A percentile compares a stretch with the other conserved stretches of the same genome.
Conservation (phyloP, 1,139 yeast species). For the Yamadazyma spencermartinsiae region DNA sequence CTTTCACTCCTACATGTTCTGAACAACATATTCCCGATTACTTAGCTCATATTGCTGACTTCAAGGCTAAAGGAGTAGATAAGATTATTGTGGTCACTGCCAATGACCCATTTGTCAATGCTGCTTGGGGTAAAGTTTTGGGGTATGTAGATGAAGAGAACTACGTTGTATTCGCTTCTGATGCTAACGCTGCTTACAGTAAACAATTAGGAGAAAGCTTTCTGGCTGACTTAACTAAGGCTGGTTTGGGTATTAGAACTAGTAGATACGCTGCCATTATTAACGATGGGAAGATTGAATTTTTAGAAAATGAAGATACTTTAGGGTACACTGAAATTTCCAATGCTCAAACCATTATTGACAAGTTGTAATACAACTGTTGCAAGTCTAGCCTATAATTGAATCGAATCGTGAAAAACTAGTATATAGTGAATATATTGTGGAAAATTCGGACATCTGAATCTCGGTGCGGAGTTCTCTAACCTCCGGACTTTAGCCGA, state of each 20-base stretch:
- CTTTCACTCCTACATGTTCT: constrained; percentile 89
- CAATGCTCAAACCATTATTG: constrained; percentile 56
- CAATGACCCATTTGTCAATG: constrained; percentile 78
- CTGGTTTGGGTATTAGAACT: constrained; percentile 67
- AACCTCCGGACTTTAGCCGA: no score
- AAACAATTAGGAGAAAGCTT: constrained; percentile 54
- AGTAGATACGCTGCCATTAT: constrained; percentile 72
- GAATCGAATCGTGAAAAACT: no score
- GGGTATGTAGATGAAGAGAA: constrained; percentile 50
- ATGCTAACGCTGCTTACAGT: constrained; percentile 59
- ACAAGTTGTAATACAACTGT: constrained; percentile 16
- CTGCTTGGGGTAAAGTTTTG: constrained; percentile 80
- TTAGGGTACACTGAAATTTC: constrained; percentile 59
- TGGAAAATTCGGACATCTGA: no score
- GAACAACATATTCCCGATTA: constrained; percentile 80
- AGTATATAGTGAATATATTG: no score
- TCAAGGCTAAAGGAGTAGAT: constrained; percentile 70
- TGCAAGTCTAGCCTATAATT: no score
- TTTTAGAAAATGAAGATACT: constrained; percentile 64
- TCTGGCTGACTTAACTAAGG: constrained; percentile 47
- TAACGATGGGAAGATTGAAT: constrained; percentile 59
- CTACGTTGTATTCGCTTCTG: constrained; percentile 67
- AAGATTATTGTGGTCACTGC: constrained; percentile 71
- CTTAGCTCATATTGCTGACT: constrained; percentile 50
- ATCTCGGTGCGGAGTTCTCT: no score